Evolutionary conservation across 2,329 filamentous ascomycete species (phyloP), one percentile per base, ranked within the genome.

Genomic region (Microsporum audouinii): DNA sequence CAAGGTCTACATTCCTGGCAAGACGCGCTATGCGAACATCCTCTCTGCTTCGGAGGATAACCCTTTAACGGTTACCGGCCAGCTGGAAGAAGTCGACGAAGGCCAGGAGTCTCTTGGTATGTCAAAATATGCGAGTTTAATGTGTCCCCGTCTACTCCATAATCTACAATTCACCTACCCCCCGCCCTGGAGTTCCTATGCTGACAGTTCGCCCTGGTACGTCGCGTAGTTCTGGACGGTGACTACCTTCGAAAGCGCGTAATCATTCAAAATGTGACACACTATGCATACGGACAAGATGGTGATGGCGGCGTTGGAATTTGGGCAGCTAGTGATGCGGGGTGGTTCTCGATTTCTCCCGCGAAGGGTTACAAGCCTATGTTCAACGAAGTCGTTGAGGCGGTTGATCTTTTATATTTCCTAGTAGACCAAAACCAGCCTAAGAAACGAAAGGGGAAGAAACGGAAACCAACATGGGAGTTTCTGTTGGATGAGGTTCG

Each of bases 261-360:
- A 58, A 72, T 78, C 55, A 75, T 80, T 62, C 74, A 78, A 41
- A 75, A 79, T 65, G 76, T 79, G 39, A 79, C 75, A 34, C 75
- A 77, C 58, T 79, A 76, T 67, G 76, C 76, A 55, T 79, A 79
- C 66, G 77, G 77, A 17, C 76, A 79, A 64, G 73, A 81, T 66
- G 78, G 79, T 55, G 80, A 84, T 68, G 81, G 80, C 10, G 78
- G 78, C 43, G 75, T 82, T 53, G 77, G 79, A 27, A 75, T 86
- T 49, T 86, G 84, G 84, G 83, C 83, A 23, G 79, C 81, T 57
- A 84, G 84, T 38, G 75, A 78, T 63, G 81, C 83, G 43, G 84
- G 84, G 60, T 86, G 84, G 83, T 86, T 82, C 68, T 78, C 79
- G 59, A 77, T 87, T 55, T 73, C 74, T 34, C 82, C 84, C 1